These are phyloP conservation scores for Metschnikowia shivogae DNA, from an alignment of 805 yeast species.

Conservation along the genomic window DNA sequence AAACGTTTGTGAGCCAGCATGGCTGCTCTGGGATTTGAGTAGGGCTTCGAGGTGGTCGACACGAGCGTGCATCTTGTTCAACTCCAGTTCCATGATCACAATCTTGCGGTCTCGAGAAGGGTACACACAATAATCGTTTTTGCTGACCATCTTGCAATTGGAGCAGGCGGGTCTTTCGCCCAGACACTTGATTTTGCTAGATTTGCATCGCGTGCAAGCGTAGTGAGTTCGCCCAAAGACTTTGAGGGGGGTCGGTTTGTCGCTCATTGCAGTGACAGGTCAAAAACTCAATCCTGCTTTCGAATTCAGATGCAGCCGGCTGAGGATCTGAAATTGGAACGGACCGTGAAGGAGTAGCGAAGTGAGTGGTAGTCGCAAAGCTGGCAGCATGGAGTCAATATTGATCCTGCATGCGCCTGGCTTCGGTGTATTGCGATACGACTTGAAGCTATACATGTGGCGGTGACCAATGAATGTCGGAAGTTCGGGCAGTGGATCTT, in stretches of 20 bases:
- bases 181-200: constrained; percentile 38
- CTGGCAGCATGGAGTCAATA: too few species aligned
- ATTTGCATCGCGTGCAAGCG: constrained; percentile 41
- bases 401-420: too few species aligned
- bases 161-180: constrained; percentile 41
- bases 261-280: constrained; percentile 6
- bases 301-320: neutral
- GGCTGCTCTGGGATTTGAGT: constrained; percentile 12
- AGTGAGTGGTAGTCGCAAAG: too few species aligned
- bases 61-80: constrained; percentile 31
- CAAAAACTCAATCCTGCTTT: too few species aligned
- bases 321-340: neutral
- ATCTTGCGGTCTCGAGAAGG: constrained; percentile 39
- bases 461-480: too few species aligned
- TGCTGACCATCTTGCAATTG: constrained; percentile 33
- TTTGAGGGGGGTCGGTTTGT: constrained; percentile 29
- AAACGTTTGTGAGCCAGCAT: constrained; percentile 2
- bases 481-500: too few species aligned
- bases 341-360: too few species aligned
- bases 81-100: constrained; percentile 40
- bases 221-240: constrained; percentile 41
- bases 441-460: too few species aligned
- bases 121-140: constrained; percentile 31
- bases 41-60: constrained; percentile 27
- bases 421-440: too few species aligned